Evolutionary conservation across 192 early-diverging fungal species (phyloP).

Genomic region (Helicostylum pulchrum): DNA sequence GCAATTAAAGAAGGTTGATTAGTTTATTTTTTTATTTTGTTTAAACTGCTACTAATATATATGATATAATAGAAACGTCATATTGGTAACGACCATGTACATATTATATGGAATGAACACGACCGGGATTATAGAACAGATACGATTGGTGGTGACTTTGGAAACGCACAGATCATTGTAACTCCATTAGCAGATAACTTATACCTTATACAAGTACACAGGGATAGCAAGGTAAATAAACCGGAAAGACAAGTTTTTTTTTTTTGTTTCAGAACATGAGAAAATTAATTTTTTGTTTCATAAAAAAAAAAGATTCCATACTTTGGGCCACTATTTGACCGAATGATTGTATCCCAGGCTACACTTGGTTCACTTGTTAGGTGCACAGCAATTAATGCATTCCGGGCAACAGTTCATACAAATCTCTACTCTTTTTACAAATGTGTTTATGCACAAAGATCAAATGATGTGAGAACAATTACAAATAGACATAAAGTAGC

Average conservation of each 20-base stretch:
- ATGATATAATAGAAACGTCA: conserved; percentile 78
- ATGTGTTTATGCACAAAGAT: conserved; percentile 58
- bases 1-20: conserved; percentile 85
- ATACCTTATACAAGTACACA: conserved; percentile 52
- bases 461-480: conserved; percentile 58
- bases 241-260: too few relatives aligned
- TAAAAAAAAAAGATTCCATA: conserved; percentile 48
- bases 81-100: conserved; percentile 98
- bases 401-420: conserved; percentile 39
- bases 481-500: conserved; percentile 50
- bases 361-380: conserved; percentile 76
- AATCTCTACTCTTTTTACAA: conserved; percentile 39
- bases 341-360: conserved; percentile 72
- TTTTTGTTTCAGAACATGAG: neutral
- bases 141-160: conserved; percentile 98
- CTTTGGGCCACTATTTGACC: conserved; percentile 86
- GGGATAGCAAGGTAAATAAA: conserved; percentile 50
- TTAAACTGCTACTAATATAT: neutral
- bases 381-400: conserved; percentile 78
- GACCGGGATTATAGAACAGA: conserved; percentile 76
- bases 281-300: neutral
- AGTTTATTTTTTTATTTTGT: neutral
- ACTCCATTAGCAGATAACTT: conserved; percentile 72
- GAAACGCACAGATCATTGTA: conserved; percentile 91
- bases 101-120: conserved; percentile 98